Base-by-base conservation (phyloP, 345 rosid genomes). In the Rhodamnia argentea region DNA sequence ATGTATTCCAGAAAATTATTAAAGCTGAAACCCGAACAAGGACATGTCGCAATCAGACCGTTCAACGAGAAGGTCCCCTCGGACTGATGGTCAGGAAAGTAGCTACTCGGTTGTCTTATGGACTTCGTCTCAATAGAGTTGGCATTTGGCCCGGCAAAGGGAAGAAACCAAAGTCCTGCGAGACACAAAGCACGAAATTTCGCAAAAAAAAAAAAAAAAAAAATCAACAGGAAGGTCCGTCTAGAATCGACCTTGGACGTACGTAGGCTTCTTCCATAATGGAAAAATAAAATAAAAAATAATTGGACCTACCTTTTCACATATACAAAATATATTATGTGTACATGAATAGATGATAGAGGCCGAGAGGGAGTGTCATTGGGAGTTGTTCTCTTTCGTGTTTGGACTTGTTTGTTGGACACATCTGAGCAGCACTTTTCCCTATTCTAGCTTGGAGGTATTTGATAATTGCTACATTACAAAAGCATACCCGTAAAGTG, bases 361-460 rank as follows among this genome's bases (percentile, higher is more conserved):
- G 40, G 81, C 26, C 18, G 81, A 84, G 82, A 24, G 81, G n/a
- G 86, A 76, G 55, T 47, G 86, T 62, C 82, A 62, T 84, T n/a
- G 82, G 86, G 86, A 52, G 83, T 85, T 74, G 83, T 64, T 74
- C 56, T 85, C 64, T 76, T 52, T 75, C 47, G 83, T 26, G 40
- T 70, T 74, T 85, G 86, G 86, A 70, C 64, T 85, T 75, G 62
- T 74, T 85, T 74, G 86, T 75, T 76, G 87, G 87, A 85, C 87
- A 20, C 54, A 85, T 26, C 56, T 56, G 87, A 47, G 55, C 10
- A 59, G 87, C 87, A 81, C 84, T 59, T 24, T 53, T 54, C 84
- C 83, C 84, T 5, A 52, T 52, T 52, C 51, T 85, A 58, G 54
- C 70, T 56, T 47, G 84, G 87, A 85, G 83, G 87, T 81, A 85